A percentile compares a stretch with the other conserved stretches of the same genome.
These are phyloP conservation scores for Scenedesmus sp. DNA, from an alignment of 163 green algal genomes.

Conservation along the genomic window DNA sequence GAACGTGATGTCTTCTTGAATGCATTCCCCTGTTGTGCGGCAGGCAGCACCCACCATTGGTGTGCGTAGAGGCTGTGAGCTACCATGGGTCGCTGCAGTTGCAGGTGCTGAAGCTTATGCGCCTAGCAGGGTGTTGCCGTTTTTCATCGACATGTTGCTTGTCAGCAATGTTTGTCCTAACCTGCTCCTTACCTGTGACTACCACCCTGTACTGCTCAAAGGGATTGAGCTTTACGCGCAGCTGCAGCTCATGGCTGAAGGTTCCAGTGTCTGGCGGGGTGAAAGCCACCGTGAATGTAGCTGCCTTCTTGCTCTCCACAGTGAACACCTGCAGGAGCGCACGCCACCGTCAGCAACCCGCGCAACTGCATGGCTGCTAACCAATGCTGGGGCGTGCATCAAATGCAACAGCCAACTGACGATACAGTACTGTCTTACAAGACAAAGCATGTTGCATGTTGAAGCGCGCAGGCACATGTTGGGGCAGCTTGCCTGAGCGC, in stretches of 20 bases:
- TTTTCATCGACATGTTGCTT: not conserved
- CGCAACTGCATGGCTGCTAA: too few species aligned
- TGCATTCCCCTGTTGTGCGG: conserved; percentile 72
- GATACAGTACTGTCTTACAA: not conserved
- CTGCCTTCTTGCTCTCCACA: conserved; percentile 71
- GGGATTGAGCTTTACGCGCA: conserved; percentile 80
- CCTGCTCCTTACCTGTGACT: conserved; percentile 44
- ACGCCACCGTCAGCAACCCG: not conserved
- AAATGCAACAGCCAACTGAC: not conserved
- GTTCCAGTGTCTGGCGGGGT: conserved; percentile 56
- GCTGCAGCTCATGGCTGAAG: conserved; percentile 61
- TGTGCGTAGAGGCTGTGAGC: too few species aligned
- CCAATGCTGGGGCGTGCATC: too few species aligned
- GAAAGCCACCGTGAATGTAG: conserved; percentile 73
- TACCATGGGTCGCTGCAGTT: too few species aligned
- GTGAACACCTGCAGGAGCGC: conserved; percentile 55
- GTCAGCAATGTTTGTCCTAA: not conserved
- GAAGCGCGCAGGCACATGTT: not conserved
- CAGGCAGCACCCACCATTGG: not conserved
- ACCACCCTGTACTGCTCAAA: conserved; percentile 81
- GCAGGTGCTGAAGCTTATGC: not conserved
- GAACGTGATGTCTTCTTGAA: conserved; percentile 82
- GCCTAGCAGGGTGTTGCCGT: not conserved
- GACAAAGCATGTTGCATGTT: not conserved
- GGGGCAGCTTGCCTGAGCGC: conserved; percentile 24